These are phyloP conservation scores for Mortierella sp. DNA, from an alignment of 371 early-diverging fungal genomes.

Conservation along the genomic window DNA sequence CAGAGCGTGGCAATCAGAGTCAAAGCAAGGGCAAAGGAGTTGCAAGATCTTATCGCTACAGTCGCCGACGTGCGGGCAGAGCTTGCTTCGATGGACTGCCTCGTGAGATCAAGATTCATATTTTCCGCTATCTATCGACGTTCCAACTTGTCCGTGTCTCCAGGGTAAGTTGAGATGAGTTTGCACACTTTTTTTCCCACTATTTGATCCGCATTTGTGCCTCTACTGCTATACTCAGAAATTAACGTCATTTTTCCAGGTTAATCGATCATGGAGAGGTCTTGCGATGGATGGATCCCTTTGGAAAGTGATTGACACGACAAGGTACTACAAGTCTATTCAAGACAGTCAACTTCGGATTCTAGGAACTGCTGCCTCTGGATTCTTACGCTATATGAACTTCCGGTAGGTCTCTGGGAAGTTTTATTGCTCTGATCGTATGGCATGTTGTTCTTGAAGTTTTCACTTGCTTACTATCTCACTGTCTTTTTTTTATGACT, in stretches of 20 bases:
- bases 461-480: neutral
- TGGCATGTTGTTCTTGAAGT: too few relatives aligned
- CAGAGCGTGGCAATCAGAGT: slow-evolving; percentile 5
- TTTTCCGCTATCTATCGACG: slow-evolving; percentile 47
- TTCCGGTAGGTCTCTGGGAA: slow-evolving; percentile 67
- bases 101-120: slow-evolving; percentile 44
- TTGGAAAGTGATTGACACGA: slow-evolving; percentile 63
- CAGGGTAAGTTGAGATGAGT: slow-evolving; percentile 19
- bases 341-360: slow-evolving; percentile 60
- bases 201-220: neutral
- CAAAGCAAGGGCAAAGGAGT: slow-evolving; percentile 17
- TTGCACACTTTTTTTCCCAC: neutral
- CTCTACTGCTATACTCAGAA: neutral
- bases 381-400: slow-evolving; percentile 65
- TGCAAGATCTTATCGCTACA: slow-evolving; percentile 4
- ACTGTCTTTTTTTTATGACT: neutral
- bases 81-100: slow-evolving; percentile 40
- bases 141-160: slow-evolving; percentile 51
- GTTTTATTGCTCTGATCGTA: too few relatives aligned
- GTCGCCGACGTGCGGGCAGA: neutral
- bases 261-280: slow-evolving; percentile 58
- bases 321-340: slow-evolving; percentile 65
- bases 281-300: slow-evolving; percentile 67
- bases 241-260: slow-evolving; percentile 18
- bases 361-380: slow-evolving; percentile 62